Evolutionary conservation across 108 stramenopile species (phyloP), one percentile per base, ranked within the genome.

Genomic region (Mediolabrus comicus): DNA sequence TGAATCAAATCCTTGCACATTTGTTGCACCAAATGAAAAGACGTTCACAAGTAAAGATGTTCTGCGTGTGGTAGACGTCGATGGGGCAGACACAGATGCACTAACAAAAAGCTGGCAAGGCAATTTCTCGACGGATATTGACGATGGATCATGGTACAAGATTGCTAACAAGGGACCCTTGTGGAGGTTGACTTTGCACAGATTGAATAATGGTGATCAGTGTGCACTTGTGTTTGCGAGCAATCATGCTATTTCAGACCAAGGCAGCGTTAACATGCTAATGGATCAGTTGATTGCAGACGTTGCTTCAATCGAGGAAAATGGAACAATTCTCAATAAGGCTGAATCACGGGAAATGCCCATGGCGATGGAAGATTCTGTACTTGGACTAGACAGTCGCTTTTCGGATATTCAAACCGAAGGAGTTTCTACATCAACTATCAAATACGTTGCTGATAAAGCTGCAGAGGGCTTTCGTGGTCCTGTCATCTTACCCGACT

Each of bases 201-300:
- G 89, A 32, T 63, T 71, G 16, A 41, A 66, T 17, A 76, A 63
- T 13, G 62, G 62, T 11, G 71, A 74, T 9, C 81, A 77, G 0
- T 88, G 87, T 51, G 94, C 89, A 12, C 27, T 95, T 2, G 29
- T 95, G 16, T 90, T 92, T 65, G 76, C 86, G 9, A 87, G 89
- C 59, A 95, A 95, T 67, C 94, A 95, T 64, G 88, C 88, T 59
- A 90, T 95, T 59, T 88, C 87, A 12, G 94, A 95, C 69, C 94
- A 95, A 65, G 74, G 81, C 25, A 82, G 83, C 31, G 90, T 83
- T 22, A 88, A 87, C 69, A 66, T 87, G n/a, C 71, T 92, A 16
- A 74, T 81, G 51, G 91, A 91, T 73, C 89, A 92, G 67, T 70
- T 91, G 49, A 25, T 92, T 31, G 53, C 65, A 24, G 75, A 85